Base-by-base conservation (phyloP, 2,329 filamentous ascomycete genomes). In the Dactylellina sp. region DNA sequence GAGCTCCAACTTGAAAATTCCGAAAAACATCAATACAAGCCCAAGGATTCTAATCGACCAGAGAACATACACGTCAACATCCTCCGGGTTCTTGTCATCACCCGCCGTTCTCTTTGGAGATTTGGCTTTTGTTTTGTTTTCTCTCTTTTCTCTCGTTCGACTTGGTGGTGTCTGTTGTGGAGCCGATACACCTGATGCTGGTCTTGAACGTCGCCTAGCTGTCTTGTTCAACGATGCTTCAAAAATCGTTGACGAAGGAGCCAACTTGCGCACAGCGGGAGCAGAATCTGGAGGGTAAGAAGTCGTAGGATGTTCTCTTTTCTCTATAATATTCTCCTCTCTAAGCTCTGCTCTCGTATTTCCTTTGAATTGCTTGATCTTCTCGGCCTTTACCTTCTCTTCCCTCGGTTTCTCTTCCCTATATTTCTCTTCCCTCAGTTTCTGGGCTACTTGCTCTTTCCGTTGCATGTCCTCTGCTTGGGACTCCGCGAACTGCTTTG, bases 41-140 rank as follows among this genome's bases (percentile, higher is more conserved):
- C 70, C 70, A n/a, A 74, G 11, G 12, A 32, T 56, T 32, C 16
- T 59, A 2, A 74, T 50, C 12, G 49, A 12, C 55, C 47, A 74
- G 2, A 66, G 7, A 18, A 62, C 16, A 18, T 53, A 66, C 32
- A 22, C 18, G 24, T 70, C 49, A 4, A 28, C 2, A 7, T 18
- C 42, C 25, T 50, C 61, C 14, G 22, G 11, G 44, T 16, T 44
- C 35, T 46, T 35, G 40, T 57, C n/a, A 18, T 28, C 47, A 20
- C 28, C 39, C 25, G 2, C 22, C 14, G 22, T 50, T 25, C 11
- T 50, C 3, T 12, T 28, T 28, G 47, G 9, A 32, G 9, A 4
- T 32, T 32, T 32, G 28, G 9, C 9, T 32, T 32, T 32, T 32
- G 28, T 4, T 9, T 32, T 32, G 28, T 4, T 5, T 32, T 18